Evolutionary conservation across 2,329 filamentous ascomycete species (phyloP).

Genomic region (Colletotrichum sp.): DNA sequence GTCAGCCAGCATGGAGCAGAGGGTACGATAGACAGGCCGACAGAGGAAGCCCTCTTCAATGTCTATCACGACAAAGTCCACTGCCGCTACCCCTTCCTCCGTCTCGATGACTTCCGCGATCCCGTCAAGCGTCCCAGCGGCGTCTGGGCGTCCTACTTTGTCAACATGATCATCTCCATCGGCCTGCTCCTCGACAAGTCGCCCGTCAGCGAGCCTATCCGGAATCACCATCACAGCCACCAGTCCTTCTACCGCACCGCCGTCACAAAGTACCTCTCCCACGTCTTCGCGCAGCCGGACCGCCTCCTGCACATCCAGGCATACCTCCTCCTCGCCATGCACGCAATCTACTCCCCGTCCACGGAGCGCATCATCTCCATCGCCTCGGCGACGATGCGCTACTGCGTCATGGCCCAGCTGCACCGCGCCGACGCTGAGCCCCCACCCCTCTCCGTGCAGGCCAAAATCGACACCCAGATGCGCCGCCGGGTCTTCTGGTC

Average conservation of each 20-base stretch:
- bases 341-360: conserved; percentile 31
- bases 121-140: not conserved
- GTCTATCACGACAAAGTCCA: conserved; percentile 31
- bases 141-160: conserved; percentile 30
- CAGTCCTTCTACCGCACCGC: conserved; percentile 27
- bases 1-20: not conserved
- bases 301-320: conserved; percentile 26
- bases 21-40: not conserved
- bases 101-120: conserved; percentile 22
- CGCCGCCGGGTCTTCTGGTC: conserved; percentile 35
- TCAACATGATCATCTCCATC: conserved; percentile 29
- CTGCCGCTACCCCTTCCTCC: conserved; percentile 29
- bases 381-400: conserved; percentile 28
- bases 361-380: conserved; percentile 31
- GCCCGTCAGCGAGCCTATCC: not conserved
- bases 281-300: conserved; percentile 25
- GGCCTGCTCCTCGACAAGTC: conserved; percentile 24
- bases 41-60: conserved; percentile 26
- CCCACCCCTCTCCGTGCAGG: not conserved
- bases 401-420: conserved; percentile 31
- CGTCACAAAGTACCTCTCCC: conserved; percentile 14
- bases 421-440: conserved; percentile 29
- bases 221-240: not conserved
- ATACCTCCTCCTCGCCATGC: conserved; percentile 2
- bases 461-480: conserved; percentile 24